Conservation (phyloP, 75 land plant genomes). For the Larix kaempferi region DNA sequence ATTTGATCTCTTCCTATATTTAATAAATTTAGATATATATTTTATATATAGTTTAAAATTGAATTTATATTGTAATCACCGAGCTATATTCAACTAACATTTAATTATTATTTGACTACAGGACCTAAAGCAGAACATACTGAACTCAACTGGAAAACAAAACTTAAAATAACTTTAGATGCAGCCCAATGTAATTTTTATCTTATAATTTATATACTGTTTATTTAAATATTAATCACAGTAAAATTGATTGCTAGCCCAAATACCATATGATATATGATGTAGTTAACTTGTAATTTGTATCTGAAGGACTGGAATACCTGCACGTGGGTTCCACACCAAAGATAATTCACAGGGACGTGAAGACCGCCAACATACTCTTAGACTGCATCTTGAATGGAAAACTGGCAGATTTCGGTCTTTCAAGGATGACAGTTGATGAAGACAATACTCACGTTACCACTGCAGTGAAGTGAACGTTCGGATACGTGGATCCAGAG, state of each 20-base stretch:
- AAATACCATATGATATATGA: no score
- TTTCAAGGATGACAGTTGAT: constrained; percentile 9
- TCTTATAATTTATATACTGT: no score
- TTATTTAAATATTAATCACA: not conserved
- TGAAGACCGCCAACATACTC: not conserved
- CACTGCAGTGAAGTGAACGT: constrained; percentile 19
- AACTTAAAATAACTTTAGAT: constrained; percentile 17
- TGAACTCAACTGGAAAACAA: constrained; percentile 18
- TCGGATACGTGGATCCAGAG: constrained; percentile 29
- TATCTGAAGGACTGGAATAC: constrained; percentile 14
- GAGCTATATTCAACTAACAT: no score
- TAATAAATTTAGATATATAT: not conserved
- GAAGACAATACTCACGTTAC: constrained; percentile 6
- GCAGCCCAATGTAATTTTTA: constrained; percentile 22
- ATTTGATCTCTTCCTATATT: no score
- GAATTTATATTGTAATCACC: not conserved
- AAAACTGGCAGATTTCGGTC: constrained; percentile 31
- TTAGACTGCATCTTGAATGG: not conserved
- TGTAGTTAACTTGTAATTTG: no score
- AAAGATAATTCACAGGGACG: constrained; percentile 9
- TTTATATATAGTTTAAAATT: no score
- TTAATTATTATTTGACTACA: not conserved
- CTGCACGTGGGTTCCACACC: constrained; percentile 12
- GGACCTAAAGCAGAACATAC: not conserved
- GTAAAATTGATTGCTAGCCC: not conserved